Percentiles rank a stretch among this genome's conserved stretches.
Conservation (phyloP, 352 stramenopile genomes). For the Globisporangium cylindrosporum region DNA sequence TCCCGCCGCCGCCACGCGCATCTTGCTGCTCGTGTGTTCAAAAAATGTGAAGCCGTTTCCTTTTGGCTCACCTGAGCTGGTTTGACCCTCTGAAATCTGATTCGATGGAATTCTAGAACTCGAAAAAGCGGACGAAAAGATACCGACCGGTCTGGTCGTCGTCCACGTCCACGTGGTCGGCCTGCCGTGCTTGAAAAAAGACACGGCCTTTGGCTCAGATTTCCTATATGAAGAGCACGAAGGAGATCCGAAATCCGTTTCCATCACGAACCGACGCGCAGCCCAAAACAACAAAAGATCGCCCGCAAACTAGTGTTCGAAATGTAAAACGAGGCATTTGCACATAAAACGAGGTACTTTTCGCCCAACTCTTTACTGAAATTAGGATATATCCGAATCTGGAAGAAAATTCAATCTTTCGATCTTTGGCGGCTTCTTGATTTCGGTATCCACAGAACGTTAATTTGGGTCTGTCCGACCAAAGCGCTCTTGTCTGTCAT, state of each 20-base stretch:
- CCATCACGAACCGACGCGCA: not conserved
- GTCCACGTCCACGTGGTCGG: not conserved
- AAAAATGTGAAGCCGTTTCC: not conserved
- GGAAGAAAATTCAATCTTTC: not conserved
- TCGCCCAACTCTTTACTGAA: not conserved
- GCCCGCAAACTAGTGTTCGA: not conserved
- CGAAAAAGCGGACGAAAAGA: not conserved
- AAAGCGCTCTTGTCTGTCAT: constrained; percentile 1
- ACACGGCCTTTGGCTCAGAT: not conserved
- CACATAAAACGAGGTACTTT: not conserved
- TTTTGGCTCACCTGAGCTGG: not conserved
- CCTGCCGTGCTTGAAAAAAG: not conserved
- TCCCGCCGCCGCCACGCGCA: constrained; percentile 7
- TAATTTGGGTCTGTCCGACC: not conserved
- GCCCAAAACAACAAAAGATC: constrained; percentile 5
- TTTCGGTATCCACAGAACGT: not conserved
- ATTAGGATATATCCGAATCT: not conserved
- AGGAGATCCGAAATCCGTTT: not conserved
- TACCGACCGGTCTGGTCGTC: not conserved
- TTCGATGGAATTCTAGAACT: constrained; percentile 4
- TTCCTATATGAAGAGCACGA: not conserved
- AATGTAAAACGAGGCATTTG: not conserved
- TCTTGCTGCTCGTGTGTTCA: not conserved
- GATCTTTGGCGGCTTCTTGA: not conserved
- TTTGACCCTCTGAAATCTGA: constrained; percentile 6